Evolutionary conservation across 257 asterid species (phyloP), one percentile per base, ranked within the genome.

Genomic region (Petrea volubilis): DNA sequence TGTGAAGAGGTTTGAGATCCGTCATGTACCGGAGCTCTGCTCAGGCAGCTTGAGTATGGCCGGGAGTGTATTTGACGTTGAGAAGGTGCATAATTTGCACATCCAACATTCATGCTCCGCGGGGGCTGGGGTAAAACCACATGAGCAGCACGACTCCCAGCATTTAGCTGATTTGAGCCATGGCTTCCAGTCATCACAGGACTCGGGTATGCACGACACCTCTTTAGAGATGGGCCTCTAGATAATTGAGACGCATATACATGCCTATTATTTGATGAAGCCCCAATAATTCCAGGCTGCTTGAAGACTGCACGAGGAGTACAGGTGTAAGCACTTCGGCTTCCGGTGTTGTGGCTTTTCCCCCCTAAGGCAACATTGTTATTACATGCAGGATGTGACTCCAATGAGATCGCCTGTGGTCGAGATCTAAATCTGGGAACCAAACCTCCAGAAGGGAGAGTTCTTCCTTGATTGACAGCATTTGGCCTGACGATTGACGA

Each of bases 1-100:
- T 62, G 84, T 70, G 83, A 66, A 61, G 81, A 60, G 60, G 29
- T 53, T 64, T 74, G 90, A 77, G 80, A 60, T 38, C 55, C 81
- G 65, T 60, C 41, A 9, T 46, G 80, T 21, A 34, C 51, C 70
- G 81, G 36, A 61, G 50, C 76, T 57, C 68, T 55, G 60, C 59
- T 55, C 18, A 3, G 71, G 78, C n/a, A 33, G 75, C n/a, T 65
- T 38, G 79, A 60, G 57, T 72, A 66, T 33, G 76, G 71, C 31
- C 33, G 74, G 38, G 78, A 29, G 64, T 68, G 50, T n/a, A 77
- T 40, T 67, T 60, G 85, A 73, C 84, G 71, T 28, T 62, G 75
- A 25, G 73, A 62, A 44, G 71, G 67, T 27, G 53, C 3, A 56
- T 27, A 52, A 46, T 71, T 65, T 73, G 70, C 36, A 67, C 15